These are phyloP conservation scores for Acer campestre DNA, from an alignment of 345 rosid species.

Conservation along the genomic window DNA sequence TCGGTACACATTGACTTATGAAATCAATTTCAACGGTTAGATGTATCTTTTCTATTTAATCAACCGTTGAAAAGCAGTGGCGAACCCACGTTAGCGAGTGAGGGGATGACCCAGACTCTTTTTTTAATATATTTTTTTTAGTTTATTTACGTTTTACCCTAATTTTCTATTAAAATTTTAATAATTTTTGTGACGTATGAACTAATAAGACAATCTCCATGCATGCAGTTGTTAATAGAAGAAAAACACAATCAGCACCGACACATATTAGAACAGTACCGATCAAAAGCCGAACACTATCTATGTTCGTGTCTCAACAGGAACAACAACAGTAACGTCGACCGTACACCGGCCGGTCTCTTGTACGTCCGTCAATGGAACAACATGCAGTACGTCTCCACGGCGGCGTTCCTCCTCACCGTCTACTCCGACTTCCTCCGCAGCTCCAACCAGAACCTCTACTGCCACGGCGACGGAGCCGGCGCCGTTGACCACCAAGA, in stretches of 20 bases:
- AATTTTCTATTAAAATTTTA: too few relatives aligned
- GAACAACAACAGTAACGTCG: conserved; percentile 55
- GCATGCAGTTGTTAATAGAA: conserved; percentile 52
- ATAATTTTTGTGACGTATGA: background rate
- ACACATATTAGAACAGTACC: conserved; percentile 50
- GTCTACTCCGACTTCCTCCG: conserved; percentile 68
- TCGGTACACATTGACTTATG: too few relatives aligned
- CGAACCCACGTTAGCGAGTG: too few relatives aligned
- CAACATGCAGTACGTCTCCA: conserved; percentile 92
- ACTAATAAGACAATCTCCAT: background rate
- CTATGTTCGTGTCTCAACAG: conserved; percentile 79
- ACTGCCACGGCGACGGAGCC: conserved; percentile 42
- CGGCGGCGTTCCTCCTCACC: conserved; percentile 78
- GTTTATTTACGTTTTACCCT: too few relatives aligned
- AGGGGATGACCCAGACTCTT: too few relatives aligned
- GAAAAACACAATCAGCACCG: conserved; percentile 48
- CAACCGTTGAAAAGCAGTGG: too few relatives aligned
- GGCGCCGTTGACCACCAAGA: conserved; percentile 41
- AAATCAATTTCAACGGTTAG: too few relatives aligned
- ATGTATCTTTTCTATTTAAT: too few relatives aligned
- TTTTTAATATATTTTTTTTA: too few relatives aligned
- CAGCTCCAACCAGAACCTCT: conserved; percentile 38
- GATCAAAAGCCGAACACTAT: conserved; percentile 76
- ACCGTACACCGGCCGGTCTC: conserved; percentile 74
- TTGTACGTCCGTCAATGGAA: conserved; percentile 90